Conservation (phyloP, 2,329 filamentous ascomycete genomes). For the Aspergillus tubingensis region DNA sequence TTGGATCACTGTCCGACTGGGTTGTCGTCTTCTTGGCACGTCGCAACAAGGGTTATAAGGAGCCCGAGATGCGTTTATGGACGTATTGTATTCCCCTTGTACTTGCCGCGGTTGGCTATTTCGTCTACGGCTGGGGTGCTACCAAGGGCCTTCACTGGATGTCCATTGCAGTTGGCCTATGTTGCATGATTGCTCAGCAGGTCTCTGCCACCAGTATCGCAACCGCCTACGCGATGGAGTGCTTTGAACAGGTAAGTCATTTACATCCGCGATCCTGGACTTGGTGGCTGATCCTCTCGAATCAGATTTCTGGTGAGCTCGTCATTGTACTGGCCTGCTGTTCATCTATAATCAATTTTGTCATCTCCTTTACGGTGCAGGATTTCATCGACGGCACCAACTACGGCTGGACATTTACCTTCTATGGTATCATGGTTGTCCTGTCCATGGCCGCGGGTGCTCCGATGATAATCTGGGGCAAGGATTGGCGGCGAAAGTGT, state of each 20-base stretch:
- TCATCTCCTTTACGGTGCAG: constrained; percentile 43
- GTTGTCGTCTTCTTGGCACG: constrained; percentile 36
- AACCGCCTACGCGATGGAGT: constrained; percentile 47
- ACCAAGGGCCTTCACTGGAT: constrained; percentile 38
- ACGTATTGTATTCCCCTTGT: constrained; percentile 34
- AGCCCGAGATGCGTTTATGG: constrained; percentile 45
- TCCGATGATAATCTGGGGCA: constrained; percentile 37
- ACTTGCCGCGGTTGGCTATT: constrained; percentile 39
- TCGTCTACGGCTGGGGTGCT: constrained; percentile 44
- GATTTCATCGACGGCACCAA: constrained; percentile 41
- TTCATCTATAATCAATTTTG: constrained; percentile 37
- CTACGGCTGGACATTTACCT: constrained; percentile 38
- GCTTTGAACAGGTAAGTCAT: constrained; percentile 35
- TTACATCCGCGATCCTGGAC: not conserved
- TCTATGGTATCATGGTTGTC: constrained; percentile 36
- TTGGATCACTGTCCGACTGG: constrained; percentile 34
- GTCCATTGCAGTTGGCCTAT: constrained; percentile 38
- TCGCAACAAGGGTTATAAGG: constrained; percentile 39
- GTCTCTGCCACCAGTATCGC: constrained; percentile 43
- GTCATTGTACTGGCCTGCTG: constrained; percentile 43
- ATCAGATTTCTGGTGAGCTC: constrained; percentile 40
- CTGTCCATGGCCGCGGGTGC: constrained; percentile 27
- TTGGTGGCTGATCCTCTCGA: not conserved
- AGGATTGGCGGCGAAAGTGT: constrained; percentile 33
- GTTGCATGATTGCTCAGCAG: constrained; percentile 45